phyloP scores from a whole-genome alignment of 345 rosid genomes.

The Aegle marmelos region DNA sequence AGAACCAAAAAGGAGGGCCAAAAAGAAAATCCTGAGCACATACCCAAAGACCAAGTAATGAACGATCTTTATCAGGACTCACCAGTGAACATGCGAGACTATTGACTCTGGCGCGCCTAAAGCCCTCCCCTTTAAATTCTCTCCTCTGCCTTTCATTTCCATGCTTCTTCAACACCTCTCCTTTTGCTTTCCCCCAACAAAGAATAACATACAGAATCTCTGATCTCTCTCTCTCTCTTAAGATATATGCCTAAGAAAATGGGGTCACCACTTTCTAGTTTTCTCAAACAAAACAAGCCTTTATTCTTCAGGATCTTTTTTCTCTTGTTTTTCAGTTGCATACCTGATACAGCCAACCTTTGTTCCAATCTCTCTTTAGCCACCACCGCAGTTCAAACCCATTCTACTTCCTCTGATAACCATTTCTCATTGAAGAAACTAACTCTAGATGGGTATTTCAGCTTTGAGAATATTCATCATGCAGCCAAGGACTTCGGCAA shows the following conservation, averaged over 20 bases:
- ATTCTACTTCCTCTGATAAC: constrained; percentile 27
- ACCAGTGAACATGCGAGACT: constrained; percentile 24
- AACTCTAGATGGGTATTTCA: constrained; percentile 58
- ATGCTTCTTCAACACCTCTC: constrained; percentile 36
- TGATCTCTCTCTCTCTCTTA: constrained; percentile 11
- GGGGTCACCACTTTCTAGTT: constrained; percentile 43
- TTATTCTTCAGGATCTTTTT: constrained; percentile 42
- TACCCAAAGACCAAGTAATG: constrained; percentile 24
- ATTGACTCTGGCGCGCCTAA: constrained; percentile 49
- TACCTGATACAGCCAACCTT: constrained; percentile 48
- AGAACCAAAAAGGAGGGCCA: constrained; percentile 16
- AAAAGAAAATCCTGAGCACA: constrained; percentile 22
- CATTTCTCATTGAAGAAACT: constrained; percentile 41
- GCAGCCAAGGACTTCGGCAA: constrained; percentile 91
- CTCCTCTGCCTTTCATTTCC: constrained; percentile 40
- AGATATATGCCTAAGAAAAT: constrained; percentile 30
- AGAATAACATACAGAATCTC: constrained; percentile 13
- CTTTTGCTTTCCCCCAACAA: constrained; percentile 23
- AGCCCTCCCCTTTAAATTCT: constrained; percentile 64
- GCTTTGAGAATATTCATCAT: constrained; percentile 48
- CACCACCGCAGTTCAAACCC: constrained; percentile 27
- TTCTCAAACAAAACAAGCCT: constrained; percentile 41
- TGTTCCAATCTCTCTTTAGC: constrained; percentile 40
- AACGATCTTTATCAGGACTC: constrained; percentile 22
- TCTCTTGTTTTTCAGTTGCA: constrained; percentile 57